Evolutionary conservation across 2,329 filamentous ascomycete genomes (phyloP).

Genomic region (Ophiostoma perfectum): DNA sequence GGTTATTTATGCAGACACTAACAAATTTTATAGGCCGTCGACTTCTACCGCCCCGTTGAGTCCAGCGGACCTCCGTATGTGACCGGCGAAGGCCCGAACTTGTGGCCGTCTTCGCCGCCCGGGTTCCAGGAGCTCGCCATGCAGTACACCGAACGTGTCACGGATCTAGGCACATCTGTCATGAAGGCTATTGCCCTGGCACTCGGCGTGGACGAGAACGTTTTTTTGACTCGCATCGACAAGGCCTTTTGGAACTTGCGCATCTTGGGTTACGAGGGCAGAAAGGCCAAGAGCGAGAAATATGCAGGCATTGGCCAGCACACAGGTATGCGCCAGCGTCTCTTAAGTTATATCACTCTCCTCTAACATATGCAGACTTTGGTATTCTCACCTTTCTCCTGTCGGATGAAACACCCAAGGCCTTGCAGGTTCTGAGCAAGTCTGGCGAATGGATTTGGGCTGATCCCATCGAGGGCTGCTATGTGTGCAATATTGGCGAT

Average conservation of each 20-base stretch:
- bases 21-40: not conserved
- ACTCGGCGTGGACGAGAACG: not conserved
- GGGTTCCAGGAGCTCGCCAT: not conserved
- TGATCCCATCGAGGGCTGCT: conserved; percentile 6
- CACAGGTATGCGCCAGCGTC: not conserved
- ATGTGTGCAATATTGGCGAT: conserved; percentile 5
- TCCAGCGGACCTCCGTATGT: not conserved
- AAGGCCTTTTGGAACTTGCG: conserved; percentile 6
- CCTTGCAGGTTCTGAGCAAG: not conserved
- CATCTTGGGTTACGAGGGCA: conserved; percentile 6
- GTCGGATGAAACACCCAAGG: not conserved
- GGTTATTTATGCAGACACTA: not conserved
- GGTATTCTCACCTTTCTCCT: conserved; percentile 2
- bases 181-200: not conserved
- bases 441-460: conserved; percentile 11
- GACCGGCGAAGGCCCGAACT: not conserved
- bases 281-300: not conserved
- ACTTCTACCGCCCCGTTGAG: conserved; percentile 1
- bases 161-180: not conserved
- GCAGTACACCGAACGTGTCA: not conserved
- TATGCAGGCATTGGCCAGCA: conserved; percentile 4
- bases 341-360: too few species aligned
- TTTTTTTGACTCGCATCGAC: not conserved
- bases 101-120: not conserved
- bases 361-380: not conserved